phyloP scores from a whole-genome alignment of 2,329 filamentous ascomycete genomes.

The Penicillium palitans region DNA sequence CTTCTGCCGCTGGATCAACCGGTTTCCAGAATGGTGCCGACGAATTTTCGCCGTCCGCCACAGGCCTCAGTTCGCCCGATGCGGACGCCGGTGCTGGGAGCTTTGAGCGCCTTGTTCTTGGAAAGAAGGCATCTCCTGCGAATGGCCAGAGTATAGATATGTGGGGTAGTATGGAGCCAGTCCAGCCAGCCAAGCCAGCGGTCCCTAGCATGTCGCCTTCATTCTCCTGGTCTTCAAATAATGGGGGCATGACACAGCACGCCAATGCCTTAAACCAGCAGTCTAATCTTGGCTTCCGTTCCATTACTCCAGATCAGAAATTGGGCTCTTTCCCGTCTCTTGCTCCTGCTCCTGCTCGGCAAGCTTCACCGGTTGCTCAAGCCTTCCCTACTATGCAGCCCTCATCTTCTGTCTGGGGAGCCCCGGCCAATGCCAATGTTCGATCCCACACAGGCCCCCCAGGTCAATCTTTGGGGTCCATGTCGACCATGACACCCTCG shows the following conservation, averaged over 20 bases:
- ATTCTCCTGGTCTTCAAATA: conserved; percentile 48
- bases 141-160: conserved; percentile 33
- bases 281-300: conserved; percentile 39
- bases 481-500: conserved; percentile 29
- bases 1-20: conserved; percentile 56
- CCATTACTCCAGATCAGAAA: conserved; percentile 55
- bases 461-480: conserved; percentile 25
- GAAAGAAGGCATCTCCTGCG: conserved; percentile 52
- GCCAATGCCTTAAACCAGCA: conserved; percentile 20
- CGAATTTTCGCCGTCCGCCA: conserved; percentile 29
- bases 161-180: conserved; percentile 36
- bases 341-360: conserved; percentile 45
- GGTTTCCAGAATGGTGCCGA: conserved; percentile 40
- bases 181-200: conserved; percentile 26
- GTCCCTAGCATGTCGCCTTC: conserved; percentile 34
- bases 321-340: conserved; percentile 51
- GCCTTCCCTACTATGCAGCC: conserved; percentile 34
- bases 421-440: conserved; percentile 18
- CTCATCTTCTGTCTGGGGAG: conserved; percentile 29
- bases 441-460: conserved; percentile 19
- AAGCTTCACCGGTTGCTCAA: conserved; percentile 30
- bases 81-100: conserved; percentile 62
- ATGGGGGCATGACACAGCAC: conserved; percentile 21
- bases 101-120: conserved; percentile 88
- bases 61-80: conserved; percentile 44